Evolutionary conservation across 2,329 filamentous ascomycete genomes (phyloP), one percentile per base, ranked within the genome.

Genomic region (Rosellinia necatrix): DNA sequence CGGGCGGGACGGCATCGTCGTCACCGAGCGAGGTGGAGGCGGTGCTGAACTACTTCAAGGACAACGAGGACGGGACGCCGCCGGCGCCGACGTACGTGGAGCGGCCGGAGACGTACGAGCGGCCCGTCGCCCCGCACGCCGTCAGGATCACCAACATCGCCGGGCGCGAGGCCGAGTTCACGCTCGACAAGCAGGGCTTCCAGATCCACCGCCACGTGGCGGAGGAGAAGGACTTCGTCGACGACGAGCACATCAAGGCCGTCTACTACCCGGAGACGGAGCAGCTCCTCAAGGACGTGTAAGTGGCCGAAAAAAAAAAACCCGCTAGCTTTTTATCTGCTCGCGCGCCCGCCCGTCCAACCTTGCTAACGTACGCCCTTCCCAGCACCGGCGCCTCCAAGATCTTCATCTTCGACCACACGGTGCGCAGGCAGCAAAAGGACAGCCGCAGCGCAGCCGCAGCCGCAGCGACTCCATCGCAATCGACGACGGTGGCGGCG

Each of bases 251-350:
- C 27, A 86, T 92, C 70, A 81, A 84, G 67, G 67, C 75, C 3
- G 75, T 80, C 5, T 92, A 92, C 73, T 92, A 92, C 71, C 81
- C 86, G 0, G 89, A 92, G 68, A 83, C 89, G 3, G 85, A 90
- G 68, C 73, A 83, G 44, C 70, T 91, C 17, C 70, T 92, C 0
- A 87, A 86, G 53, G 81, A 84, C 3, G 79, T 69, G 87, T 66
- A 69, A 60, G 74, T 64, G 37, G 30, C 10, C n/a, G 10, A n/a
- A n/a, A n/a, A n/a, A n/a, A n/a, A n/a, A n/a, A n/a, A n/a, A n/a
- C n/a, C n/a, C n/a, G n/a, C n/a, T n/a, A n/a, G n/a, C n/a, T n/a
- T n/a, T n/a, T n/a, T n/a, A n/a, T n/a, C n/a, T n/a, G n/a, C n/a
- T n/a, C n/a, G n/a, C n/a, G n/a, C n/a, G n/a, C n/a, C n/a, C n/a